Base-by-base conservation (phyloP, 768 basidiomycete species). In the Tricholoma furcatifolium region DNA sequence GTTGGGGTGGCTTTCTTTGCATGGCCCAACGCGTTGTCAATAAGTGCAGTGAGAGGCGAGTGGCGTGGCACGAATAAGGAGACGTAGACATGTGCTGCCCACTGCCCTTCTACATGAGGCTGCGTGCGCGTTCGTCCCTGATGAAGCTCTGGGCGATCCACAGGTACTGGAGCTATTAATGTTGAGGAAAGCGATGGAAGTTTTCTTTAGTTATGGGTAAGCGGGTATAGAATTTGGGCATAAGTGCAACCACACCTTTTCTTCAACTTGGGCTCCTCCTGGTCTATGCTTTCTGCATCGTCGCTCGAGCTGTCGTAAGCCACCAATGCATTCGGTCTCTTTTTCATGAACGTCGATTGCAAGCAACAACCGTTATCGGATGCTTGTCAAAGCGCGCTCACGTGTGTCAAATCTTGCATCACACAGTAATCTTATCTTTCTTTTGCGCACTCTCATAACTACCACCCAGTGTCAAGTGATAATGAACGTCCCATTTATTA, bases 71-170 rank as follows among this genome's bases (percentile, higher is more conserved):
- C 58, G 48, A 64, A 58, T 63, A 95, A 62, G 0, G 85, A 80
- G 10, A 92, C 73, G 64, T 88, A 95, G 48, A 94, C 77, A 70
- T 95, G 83, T 4, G 87, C 76, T 1, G 85, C 84, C 65, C 82
- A 95, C 63, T 95, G 93, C 0, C 95, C 95, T 11, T 92, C 88
- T 4, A 93, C 83, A 63, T 92, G 91, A 2, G 92, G 91, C 1
- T 74, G 76, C 0, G 83, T 75, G 27, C 95, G 82, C 43, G 74
- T 74, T 27, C 94, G 82, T 12, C 95, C 95, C 73, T 95, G 93
- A 65, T 97, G 94, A 14, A 82, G 70, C 3, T 84, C 70, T 2
- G 93, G 93, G 61, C 91, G 73, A 64, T 94, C 91, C 5, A 80
- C 64, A 0, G 87, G 91, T 1, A 60, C 66, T 40, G 77, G 63